These are phyloP conservation scores for Euphorbia schlechtendalii DNA, from an alignment of 441 rosid species.

Conservation along the genomic window DNA sequence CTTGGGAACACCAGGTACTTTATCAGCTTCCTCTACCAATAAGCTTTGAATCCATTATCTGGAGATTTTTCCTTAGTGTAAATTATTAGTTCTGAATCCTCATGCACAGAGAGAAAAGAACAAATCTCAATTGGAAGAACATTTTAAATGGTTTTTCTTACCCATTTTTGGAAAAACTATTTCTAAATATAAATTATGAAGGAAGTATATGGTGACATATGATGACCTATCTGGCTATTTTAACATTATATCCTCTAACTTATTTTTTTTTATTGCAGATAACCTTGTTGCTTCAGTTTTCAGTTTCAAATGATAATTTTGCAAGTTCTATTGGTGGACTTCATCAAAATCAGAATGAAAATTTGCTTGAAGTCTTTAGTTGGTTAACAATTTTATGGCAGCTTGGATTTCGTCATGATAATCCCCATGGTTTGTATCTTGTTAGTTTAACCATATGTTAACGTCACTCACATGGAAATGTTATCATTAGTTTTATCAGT, in stretches of 20 bases:
- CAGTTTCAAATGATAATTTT: constrained; percentile 38
- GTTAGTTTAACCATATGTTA: constrained; percentile 13
- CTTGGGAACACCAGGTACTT: constrained; percentile 90
- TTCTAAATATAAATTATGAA: neutral
- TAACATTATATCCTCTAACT: neutral
- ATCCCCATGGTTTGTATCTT: constrained; percentile 68
- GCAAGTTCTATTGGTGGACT: constrained; percentile 29
- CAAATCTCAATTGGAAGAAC: neutral
- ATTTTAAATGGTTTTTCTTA: constrained; percentile 3
- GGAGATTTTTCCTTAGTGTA: neutral
- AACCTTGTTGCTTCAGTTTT: constrained; percentile 62
- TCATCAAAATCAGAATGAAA: constrained; percentile 33
- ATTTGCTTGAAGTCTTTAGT: constrained; percentile 40
- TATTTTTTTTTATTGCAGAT: constrained; percentile 45
- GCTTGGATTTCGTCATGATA: constrained; percentile 80
- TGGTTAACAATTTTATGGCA: constrained; percentile 91
- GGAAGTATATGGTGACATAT: neutral
- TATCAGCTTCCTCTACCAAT: constrained; percentile 12
- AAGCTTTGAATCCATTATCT: neutral
- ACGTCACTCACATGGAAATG: neutral
- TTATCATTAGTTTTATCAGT: neutral
- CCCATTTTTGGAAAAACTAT: neutral
- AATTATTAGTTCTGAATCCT: neutral
- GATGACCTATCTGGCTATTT: neutral
- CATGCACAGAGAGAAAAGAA: neutral